phyloP scores from a whole-genome alignment of 2,329 filamentous ascomycete species.

The Ceratocystis cubensis region DNA sequence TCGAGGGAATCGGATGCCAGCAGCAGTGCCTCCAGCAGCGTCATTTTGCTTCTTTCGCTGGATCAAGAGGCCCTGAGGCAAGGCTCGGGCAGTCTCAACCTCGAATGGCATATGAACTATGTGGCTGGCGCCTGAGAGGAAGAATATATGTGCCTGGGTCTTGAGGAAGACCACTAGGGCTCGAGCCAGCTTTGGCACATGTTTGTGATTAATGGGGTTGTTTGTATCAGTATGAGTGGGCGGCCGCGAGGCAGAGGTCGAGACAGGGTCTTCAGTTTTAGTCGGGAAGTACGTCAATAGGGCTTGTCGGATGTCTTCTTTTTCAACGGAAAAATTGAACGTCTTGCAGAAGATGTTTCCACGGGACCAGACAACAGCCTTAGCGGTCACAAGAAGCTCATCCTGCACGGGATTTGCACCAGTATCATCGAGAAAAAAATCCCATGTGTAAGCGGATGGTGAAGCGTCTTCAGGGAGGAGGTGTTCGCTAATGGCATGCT shows the following conservation, averaged over 20 bases:
- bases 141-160: conserved; percentile 87
- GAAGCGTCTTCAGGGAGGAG: conserved; percentile 58
- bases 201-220: conserved; percentile 15
- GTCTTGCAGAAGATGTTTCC: conserved; percentile 73
- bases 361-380: conserved; percentile 77
- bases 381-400: conserved; percentile 63
- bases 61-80: conserved; percentile 70
- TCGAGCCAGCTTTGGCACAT: conserved; percentile 28
- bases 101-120: conserved; percentile 90
- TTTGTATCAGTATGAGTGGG: neutral
- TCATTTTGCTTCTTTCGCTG: conserved; percentile 56
- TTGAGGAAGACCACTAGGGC: conserved; percentile 85
- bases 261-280: neutral
- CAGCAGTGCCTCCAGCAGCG: neutral
- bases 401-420: conserved; percentile 38
- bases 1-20: conserved; percentile 35
- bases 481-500: conserved; percentile 69
- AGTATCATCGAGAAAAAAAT: conserved; percentile 36
- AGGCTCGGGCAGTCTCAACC: conserved; percentile 73
- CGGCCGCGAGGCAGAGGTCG: neutral
- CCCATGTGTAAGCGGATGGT: conserved; percentile 61
- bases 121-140: conserved; percentile 75
- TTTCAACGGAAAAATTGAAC: conserved; percentile 76
- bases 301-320: conserved; percentile 75
- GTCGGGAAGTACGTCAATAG: conserved; percentile 68